phyloP scores from a whole-genome alignment of 768 basidiomycete genomes.

The Phallus indusiatus region DNA sequence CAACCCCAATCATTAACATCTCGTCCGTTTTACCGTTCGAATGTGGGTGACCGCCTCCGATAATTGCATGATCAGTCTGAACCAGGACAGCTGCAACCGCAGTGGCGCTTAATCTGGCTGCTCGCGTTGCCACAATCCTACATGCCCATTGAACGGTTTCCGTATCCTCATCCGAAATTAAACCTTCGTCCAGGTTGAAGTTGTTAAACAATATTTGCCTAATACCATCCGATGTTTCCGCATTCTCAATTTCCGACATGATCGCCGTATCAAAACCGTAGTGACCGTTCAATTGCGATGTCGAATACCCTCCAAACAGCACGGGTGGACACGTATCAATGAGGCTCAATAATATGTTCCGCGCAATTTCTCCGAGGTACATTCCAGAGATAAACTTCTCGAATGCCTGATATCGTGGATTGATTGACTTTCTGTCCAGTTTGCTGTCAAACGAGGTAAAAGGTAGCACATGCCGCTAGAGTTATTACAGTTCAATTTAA shows the following conservation, averaged over 20 bases:
- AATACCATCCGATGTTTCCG: constrained; percentile 44
- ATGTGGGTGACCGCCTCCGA: constrained; percentile 27
- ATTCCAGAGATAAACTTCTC: constrained; percentile 99
- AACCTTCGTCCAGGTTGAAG: constrained; percentile 46
- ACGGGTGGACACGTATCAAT: constrained; percentile 68
- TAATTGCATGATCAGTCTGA: constrained; percentile 64
- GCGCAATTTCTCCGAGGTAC: constrained; percentile 94
- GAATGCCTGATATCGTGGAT: constrained; percentile 85
- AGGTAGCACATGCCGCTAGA: constrained; percentile 71
- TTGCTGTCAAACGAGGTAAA: constrained; percentile 86
- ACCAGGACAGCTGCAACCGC: constrained; percentile 80
- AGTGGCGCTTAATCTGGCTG: constrained; percentile 74
- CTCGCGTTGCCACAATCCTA: constrained; percentile 68
- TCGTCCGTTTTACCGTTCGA: constrained; percentile 29
- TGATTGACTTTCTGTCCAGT: constrained; percentile 89
- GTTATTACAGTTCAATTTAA: constrained; percentile 2
- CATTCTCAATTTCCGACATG: constrained; percentile 73
- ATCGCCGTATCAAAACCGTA: constrained; percentile 95
- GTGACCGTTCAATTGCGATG: constrained; percentile 67
- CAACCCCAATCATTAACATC: constrained; percentile 76
- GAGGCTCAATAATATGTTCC: constrained; percentile 75
- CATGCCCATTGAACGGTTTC: constrained; percentile 78
- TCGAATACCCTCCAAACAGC: constrained; percentile 75
- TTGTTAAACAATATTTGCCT: constrained; percentile 51
- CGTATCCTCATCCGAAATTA: constrained; percentile 38